A percentile compares a stretch with the other conserved stretches of the same genome.
Conservation (phyloP, 352 stramenopile species). For the Phytophthora sojae region DNA sequence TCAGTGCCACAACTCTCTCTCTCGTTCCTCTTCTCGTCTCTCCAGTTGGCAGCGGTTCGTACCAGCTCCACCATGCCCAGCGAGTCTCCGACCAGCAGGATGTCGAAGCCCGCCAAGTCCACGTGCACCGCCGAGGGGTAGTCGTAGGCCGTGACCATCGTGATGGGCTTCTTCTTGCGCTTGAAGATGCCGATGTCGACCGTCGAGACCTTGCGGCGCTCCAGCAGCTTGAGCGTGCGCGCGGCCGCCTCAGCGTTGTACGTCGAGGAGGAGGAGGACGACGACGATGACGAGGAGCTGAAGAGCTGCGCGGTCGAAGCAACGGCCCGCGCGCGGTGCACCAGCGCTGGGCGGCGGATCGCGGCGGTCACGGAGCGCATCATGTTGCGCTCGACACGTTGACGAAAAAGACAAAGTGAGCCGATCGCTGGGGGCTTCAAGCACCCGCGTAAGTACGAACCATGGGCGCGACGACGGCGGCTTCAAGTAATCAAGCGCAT, state of each 20-base stretch:
- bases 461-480: too few species aligned
- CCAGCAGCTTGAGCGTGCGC: constrained; percentile 84
- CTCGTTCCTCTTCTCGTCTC: too few species aligned
- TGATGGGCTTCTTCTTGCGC: constrained; percentile 96
- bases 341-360: constrained; percentile 4
- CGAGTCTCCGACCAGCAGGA: constrained; percentile 98
- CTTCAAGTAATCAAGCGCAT: constrained; percentile 8
- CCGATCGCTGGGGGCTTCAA: background rate
- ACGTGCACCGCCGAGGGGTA: constrained; percentile 97
- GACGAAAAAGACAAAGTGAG: background rate
- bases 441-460: too few species aligned
- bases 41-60: constrained; percentile 29
- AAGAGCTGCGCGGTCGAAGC: constrained; percentile 8
- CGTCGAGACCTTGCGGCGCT: constrained; percentile 87
- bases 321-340: constrained; percentile 1
- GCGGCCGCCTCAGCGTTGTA: constrained; percentile 65
- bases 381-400: constrained; percentile 4
- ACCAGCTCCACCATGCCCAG: constrained; percentile 99
- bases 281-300: constrained; percentile 17
- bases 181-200: constrained; percentile 90
- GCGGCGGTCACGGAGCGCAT: constrained; percentile 17
- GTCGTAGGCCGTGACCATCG: constrained; percentile 99
- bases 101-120: constrained; percentile 98
- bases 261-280: constrained; percentile 6
- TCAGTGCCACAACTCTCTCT: background rate